Evolutionary conservation across 192 early-diverging fungal genomes (phyloP), one percentile per base, ranked within the genome.

Genomic region (Coemansia guatemalensis): DNA sequence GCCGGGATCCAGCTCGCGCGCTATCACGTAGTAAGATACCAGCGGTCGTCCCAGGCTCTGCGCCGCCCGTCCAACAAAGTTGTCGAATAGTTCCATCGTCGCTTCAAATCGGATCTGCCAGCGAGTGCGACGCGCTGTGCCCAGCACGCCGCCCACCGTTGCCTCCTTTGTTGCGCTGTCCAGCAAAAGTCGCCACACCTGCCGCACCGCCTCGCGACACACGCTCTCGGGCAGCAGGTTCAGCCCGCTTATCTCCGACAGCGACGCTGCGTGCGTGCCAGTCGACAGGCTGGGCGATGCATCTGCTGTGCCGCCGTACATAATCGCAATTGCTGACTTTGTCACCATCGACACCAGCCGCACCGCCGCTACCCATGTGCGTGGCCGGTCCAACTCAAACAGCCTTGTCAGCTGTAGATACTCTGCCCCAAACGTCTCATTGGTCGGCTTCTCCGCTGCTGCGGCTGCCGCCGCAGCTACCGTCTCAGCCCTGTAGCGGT

Each of bases 61-160:
- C 53, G 59, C 73, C 1, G 71, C 63, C 6, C 78, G 72, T 2
- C 78, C 78, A 9, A 81, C 72, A 51, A 71, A 75, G 68, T 69
- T 67, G 66, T 81, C 78, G 24, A 81, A 69, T 30, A 81, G 66
- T 60, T 81, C 73, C 68, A 74, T 62, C 1, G 78, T 81, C 18
- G 78, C 71, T 26, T 74, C 78, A 12, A 81, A 75, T n/a, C 78
- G 65, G 56, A 79, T 79, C 71, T 79, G 76, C 76, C 76, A 79
- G 48, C 76, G 71, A 33, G 76, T 79, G 48, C 76, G 76, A 8
- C 76, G 70, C 18, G 71, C 71, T 3, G 76, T 66, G 8, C 71
- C 67, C 53, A 79, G 48, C 30, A 79, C 71, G 47, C 76, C 73
- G 49, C 60, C 44, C 49, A 58, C 65, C 35, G 56, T 54, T 18